phyloP scores from a whole-genome alignment of 495 filamentous ascomycete species.

The Evernia prunastri region DNA sequence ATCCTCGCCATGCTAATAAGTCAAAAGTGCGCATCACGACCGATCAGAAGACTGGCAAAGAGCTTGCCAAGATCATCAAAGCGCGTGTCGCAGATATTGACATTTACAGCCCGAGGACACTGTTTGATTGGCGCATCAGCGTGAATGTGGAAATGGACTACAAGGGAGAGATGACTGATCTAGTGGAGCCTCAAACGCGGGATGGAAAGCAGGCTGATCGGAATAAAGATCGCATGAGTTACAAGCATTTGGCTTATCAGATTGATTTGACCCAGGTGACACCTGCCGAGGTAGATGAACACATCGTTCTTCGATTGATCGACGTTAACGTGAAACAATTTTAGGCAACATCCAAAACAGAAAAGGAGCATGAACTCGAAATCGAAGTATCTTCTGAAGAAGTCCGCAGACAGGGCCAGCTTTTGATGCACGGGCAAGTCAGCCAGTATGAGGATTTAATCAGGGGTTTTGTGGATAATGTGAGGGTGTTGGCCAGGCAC shows the following conservation, averaged over 20 bases:
- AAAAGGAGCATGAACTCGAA: slow-evolving; percentile 85
- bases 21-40: slow-evolving; percentile 70
- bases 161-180: slow-evolving; percentile 56
- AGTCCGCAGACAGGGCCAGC: slow-evolving; percentile 61
- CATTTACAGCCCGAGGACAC: slow-evolving; percentile 62
- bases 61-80: slow-evolving; percentile 84
- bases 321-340: not conserved
- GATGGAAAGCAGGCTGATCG: slow-evolving; percentile 52
- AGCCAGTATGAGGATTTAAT: slow-evolving; percentile 69
- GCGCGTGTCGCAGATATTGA: slow-evolving; percentile 76
- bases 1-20: slow-evolving; percentile 45
- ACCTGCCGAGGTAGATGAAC: slow-evolving; percentile 48
- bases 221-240: slow-evolving; percentile 83
- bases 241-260: slow-evolving; percentile 75
- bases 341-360: slow-evolving; percentile 37
- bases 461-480: slow-evolving; percentile 79
- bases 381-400: slow-evolving; percentile 67
- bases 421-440: slow-evolving; percentile 49
- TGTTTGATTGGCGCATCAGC: slow-evolving; percentile 81
- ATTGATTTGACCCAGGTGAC: slow-evolving; percentile 88
- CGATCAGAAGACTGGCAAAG: slow-evolving; percentile 63
- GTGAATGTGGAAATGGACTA: slow-evolving; percentile 87
- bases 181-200: slow-evolving; percentile 38
- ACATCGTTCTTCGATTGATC: slow-evolving; percentile 2
- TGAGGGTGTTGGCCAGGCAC: slow-evolving; percentile 56